phyloP scores from a whole-genome alignment of 176 grass and related monocot species.

The sorghum (Sorghum bicolor) region DNA sequence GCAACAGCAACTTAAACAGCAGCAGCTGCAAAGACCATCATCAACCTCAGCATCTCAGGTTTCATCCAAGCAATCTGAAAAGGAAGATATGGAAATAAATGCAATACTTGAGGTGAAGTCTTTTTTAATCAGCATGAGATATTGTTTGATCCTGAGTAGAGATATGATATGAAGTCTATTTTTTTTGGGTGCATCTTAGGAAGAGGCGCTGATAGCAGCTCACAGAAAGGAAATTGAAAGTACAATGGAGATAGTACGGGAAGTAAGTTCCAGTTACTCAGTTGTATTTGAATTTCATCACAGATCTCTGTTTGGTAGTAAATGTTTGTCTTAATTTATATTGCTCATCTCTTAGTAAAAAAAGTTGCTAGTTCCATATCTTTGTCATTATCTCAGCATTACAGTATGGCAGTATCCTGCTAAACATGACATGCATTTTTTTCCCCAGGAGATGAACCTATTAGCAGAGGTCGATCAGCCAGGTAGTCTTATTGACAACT shows the following conservation, averaged over 20 bases:
- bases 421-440: not conserved
- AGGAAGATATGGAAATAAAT: slow-evolving; percentile 86
- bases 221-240: slow-evolving; percentile 99
- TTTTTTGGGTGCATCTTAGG: slow-evolving; percentile 40
- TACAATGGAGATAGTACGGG: slow-evolving; percentile 99
- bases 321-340: not conserved
- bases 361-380: not conserved
- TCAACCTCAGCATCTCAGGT: slow-evolving; percentile 41
- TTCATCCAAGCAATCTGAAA: slow-evolving; percentile 61
- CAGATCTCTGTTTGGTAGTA: not conserved
- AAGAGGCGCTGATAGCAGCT: slow-evolving; percentile 90
- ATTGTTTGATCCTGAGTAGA: slow-evolving; percentile 8
- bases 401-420: slow-evolving; percentile 4
- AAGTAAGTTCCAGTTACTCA: slow-evolving; percentile 55
- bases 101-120: slow-evolving; percentile 84
- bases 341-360: not conserved
- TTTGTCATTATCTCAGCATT: slow-evolving; percentile 1
- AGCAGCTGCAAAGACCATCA: slow-evolving; percentile 46
- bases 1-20: slow-evolving; percentile 48
- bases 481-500: slow-evolving; percentile 92
- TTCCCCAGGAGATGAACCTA: slow-evolving; percentile 92
- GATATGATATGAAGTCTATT: not conserved
- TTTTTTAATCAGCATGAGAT: not conserved
- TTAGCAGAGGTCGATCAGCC: slow-evolving; percentile 96
- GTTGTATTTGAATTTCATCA: not conserved